phyloP scores from a whole-genome alignment of 2,329 filamentous ascomycete genomes.

The Clarireedia homoeocarpa region DNA sequence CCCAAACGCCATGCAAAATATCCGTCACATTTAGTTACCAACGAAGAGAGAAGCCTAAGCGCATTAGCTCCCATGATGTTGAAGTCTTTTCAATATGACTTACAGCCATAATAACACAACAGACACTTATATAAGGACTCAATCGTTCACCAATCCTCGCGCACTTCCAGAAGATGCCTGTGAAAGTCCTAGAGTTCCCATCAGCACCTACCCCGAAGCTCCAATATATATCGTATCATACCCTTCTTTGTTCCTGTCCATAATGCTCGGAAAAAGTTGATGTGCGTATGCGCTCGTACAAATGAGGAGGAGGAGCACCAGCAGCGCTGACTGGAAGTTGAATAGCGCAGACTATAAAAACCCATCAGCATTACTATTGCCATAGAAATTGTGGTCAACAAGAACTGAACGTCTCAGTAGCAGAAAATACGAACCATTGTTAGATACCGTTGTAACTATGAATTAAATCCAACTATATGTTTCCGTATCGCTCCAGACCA shows the following conservation, averaged over 20 bases:
- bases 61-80: constrained; percentile 9
- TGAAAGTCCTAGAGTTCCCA: constrained; percentile 18
- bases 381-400: no score
- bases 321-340: constrained; percentile 95
- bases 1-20: constrained; percentile 19
- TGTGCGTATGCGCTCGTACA: constrained; percentile 95
- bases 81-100: constrained; percentile 29
- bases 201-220: constrained; percentile 9
- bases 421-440: background rate
- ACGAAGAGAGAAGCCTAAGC: constrained; percentile 28
- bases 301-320: constrained; percentile 89
- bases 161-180: constrained; percentile 89
- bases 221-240: constrained; percentile 35
- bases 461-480: background rate
- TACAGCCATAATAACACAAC: constrained; percentile 91
- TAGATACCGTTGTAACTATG: background rate
- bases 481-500: background rate
- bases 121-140: constrained; percentile 91
- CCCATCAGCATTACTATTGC: background rate
- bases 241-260: constrained; percentile 92
- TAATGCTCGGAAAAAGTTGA: constrained; percentile 77
- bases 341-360: constrained; percentile 79
- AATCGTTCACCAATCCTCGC: constrained; percentile 86
- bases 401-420: background rate
- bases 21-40: constrained; percentile 21